phyloP scores from a whole-genome alignment of 352 stramenopile species.

The Phytophthora tentaculata region DNA sequence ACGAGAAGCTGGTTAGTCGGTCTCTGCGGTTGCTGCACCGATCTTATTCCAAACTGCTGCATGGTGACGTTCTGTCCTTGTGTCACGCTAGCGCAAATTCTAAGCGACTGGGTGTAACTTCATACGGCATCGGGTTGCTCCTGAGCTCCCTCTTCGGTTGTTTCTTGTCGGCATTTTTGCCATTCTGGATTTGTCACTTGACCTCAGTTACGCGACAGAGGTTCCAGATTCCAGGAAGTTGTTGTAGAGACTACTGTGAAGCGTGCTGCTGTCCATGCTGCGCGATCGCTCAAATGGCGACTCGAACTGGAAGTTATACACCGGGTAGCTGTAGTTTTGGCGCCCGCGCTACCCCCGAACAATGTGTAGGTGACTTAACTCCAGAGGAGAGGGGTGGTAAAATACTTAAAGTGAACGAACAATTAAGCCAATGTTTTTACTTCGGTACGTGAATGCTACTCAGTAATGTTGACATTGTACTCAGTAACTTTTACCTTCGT shows the following conservation, averaged over 20 bases:
- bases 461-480: neutral
- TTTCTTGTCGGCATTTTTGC: slow-evolving; percentile 21
- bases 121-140: slow-evolving; percentile 28
- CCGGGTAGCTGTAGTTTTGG: slow-evolving; percentile 52
- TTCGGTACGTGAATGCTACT: too few relatives aligned
- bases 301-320: slow-evolving; percentile 57
- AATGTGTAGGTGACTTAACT: neutral
- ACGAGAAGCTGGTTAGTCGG: slow-evolving; percentile 34
- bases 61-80: slow-evolving; percentile 50
- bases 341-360: slow-evolving; percentile 40
- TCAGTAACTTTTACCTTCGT: slow-evolving; percentile 28
- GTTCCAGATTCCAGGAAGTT: slow-evolving; percentile 52
- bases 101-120: slow-evolving; percentile 33
- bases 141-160: slow-evolving; percentile 24
- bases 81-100: slow-evolving; percentile 43
- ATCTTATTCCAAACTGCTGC: slow-evolving; percentile 46
- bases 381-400: too few relatives aligned
- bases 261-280: slow-evolving; percentile 57
- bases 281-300: slow-evolving; percentile 62
- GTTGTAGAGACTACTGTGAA: slow-evolving; percentile 36
- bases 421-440: neutral
- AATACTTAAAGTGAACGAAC: neutral
- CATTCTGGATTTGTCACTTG: slow-evolving; percentile 44
- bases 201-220: slow-evolving; percentile 41
- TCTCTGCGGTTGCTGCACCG: slow-evolving; percentile 34